Evolutionary conservation across 768 basidiomycete species (phyloP).

Genomic region (Trametopsis cervina): DNA sequence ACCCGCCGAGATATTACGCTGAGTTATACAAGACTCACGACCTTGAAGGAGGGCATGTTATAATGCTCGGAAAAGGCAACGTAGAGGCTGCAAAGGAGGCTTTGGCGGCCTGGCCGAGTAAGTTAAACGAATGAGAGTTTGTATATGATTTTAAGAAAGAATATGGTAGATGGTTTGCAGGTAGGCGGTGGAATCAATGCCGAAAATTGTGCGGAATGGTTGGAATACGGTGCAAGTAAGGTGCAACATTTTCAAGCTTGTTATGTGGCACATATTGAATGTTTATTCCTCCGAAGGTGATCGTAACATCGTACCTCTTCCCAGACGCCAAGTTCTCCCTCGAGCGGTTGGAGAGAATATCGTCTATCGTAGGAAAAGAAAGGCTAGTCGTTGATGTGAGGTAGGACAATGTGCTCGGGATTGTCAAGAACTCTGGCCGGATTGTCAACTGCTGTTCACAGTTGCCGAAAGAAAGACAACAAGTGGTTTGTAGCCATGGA

Average conservation of each 20-base stretch:
- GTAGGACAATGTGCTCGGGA: slow-evolving; percentile 34
- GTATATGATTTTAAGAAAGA: not conserved
- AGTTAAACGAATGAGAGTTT: not conserved
- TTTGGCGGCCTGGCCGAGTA: slow-evolving; percentile 77
- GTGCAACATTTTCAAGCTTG: slow-evolving; percentile 32
- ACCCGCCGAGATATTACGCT: slow-evolving; percentile 76
- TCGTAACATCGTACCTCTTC: slow-evolving; percentile 96
- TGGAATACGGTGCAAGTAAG: slow-evolving; percentile 87
- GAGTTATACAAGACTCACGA: slow-evolving; percentile 62
- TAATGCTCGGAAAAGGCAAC: slow-evolving; percentile 90
- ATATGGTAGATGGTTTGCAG: slow-evolving; percentile 64
- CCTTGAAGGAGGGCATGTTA: slow-evolving; percentile 88
- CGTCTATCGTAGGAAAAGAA: slow-evolving; percentile 69
- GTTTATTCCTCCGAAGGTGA: slow-evolving; percentile 50
- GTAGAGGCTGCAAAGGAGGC: slow-evolving; percentile 86
- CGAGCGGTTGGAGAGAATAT: slow-evolving; percentile 59
- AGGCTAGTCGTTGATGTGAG: slow-evolving; percentile 91
- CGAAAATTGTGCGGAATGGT: slow-evolving; percentile 76
- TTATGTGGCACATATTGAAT: slow-evolving; percentile 5
- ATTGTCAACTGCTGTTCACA: slow-evolving; percentile 25
- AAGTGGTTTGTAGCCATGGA: slow-evolving; percentile 97
- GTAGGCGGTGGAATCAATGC: slow-evolving; percentile 90
- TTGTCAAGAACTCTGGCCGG: not conserved
- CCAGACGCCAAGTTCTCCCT: slow-evolving; percentile 75
- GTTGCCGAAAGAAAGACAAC: slow-evolving; percentile 71